Conservation (phyloP, 495 filamentous ascomycete species). For the Durotheca rogersii region DNA sequence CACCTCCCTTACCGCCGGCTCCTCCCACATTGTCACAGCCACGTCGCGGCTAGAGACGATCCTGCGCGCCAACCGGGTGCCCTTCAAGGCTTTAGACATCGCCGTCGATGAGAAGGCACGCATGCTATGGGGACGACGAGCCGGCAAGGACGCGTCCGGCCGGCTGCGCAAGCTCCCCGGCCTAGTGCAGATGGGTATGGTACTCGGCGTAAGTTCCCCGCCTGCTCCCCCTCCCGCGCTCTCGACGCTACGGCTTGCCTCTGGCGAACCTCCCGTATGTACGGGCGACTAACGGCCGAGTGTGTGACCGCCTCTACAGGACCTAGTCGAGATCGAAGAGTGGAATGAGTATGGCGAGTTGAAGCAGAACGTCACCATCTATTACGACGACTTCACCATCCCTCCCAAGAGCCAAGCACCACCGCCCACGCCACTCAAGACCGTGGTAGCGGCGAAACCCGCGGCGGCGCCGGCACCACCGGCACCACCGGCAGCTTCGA, state of each 20-base stretch:
- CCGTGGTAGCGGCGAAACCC: slow-evolving; percentile 29
- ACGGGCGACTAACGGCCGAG: background rate
- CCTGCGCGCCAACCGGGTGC: slow-evolving; percentile 89
- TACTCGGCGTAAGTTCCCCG: slow-evolving; percentile 72
- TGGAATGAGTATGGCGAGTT: slow-evolving; percentile 99
- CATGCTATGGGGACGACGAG: slow-evolving; percentile 84
- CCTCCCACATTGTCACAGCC: slow-evolving; percentile 93
- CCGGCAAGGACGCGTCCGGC: slow-evolving; percentile 57
- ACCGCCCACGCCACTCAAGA: slow-evolving; percentile 35
- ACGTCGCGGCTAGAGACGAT: slow-evolving; percentile 95
- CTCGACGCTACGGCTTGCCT: no score
- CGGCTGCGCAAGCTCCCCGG: slow-evolving; percentile 82
- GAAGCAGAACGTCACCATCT: slow-evolving; percentile 71
- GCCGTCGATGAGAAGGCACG: slow-evolving; percentile 90
- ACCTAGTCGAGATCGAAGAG: slow-evolving; percentile 91
- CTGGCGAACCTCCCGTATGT: background rate
- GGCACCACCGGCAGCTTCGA: slow-evolving; percentile 42
- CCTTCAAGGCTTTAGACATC: slow-evolving; percentile 88
- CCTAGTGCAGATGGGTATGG: slow-evolving; percentile 80
- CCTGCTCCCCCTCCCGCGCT: no score
- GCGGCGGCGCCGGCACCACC: slow-evolving; percentile 37
- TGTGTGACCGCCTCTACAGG: slow-evolving; percentile 51
- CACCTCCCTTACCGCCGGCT: slow-evolving; percentile 92
- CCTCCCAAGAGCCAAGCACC: slow-evolving; percentile 44
- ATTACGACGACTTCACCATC: slow-evolving; percentile 55